Conservation (phyloP, 2,329 filamentous ascomycete genomes). For the Fusarium sp. region DNA sequence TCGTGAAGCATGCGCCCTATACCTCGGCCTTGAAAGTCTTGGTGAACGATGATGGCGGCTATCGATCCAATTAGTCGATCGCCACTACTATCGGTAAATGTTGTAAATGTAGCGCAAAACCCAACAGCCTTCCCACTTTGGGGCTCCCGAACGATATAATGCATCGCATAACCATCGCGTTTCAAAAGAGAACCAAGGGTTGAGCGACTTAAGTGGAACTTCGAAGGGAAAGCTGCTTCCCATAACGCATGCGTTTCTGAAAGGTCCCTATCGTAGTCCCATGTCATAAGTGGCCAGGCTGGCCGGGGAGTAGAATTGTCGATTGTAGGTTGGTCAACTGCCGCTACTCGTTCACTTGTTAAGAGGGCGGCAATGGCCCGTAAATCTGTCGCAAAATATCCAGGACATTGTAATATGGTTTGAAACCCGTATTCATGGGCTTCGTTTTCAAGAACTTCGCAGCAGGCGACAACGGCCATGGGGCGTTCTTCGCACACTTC, state of each 20-base stretch:
- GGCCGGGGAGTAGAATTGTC: slow-evolving; percentile 46
- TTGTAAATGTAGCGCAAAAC: slow-evolving; percentile 74
- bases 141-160: slow-evolving; percentile 69
- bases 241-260: slow-evolving; percentile 63
- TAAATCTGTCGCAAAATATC: slow-evolving; percentile 64
- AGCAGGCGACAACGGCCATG: slow-evolving; percentile 68
- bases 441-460: slow-evolving; percentile 59
- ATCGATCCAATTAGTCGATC: slow-evolving; percentile 70
- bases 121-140: slow-evolving; percentile 62
- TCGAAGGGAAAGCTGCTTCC: slow-evolving; percentile 59
- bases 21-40: slow-evolving; percentile 63
- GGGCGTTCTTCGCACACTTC: slow-evolving; percentile 64
- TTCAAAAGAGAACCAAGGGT: slow-evolving; percentile 64
- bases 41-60: slow-evolving; percentile 67
- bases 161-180: slow-evolving; percentile 70
- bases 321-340: slow-evolving; percentile 16
- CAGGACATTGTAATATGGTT: slow-evolving; percentile 66
- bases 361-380: slow-evolving; percentile 67
- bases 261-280: slow-evolving; percentile 59
- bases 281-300: slow-evolving; percentile 61
- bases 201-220: slow-evolving; percentile 62
- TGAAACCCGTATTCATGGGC: slow-evolving; percentile 62
- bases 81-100: slow-evolving; percentile 67
- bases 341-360: slow-evolving; percentile 59
- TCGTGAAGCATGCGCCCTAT: slow-evolving; percentile 69